phyloP scores from a whole-genome alignment of 352 stramenopile genomes.

The Globisporangium recalcitrans region DNA sequence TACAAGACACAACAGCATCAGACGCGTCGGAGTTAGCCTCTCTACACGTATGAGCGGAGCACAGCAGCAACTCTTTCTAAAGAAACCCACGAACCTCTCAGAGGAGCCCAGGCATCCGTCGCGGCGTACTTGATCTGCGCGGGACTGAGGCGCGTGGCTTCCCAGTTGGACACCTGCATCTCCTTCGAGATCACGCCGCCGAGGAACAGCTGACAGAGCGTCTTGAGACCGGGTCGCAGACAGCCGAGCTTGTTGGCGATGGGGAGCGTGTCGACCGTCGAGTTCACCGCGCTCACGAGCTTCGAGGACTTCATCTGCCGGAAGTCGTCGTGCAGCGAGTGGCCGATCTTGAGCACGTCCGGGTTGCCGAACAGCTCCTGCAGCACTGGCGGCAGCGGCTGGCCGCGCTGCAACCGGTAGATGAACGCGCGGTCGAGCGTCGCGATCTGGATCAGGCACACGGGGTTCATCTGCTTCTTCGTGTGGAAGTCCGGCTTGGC shows the following conservation, averaged over 20 bases:
- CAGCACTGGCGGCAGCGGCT: slow-evolving; percentile 50
- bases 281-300: slow-evolving; percentile 54
- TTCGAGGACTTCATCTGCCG: slow-evolving; percentile 48
- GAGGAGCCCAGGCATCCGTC: slow-evolving; percentile 71
- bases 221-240: slow-evolving; percentile 64
- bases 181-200: slow-evolving; percentile 65
- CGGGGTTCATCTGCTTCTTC: slow-evolving; percentile 50
- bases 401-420: slow-evolving; percentile 54
- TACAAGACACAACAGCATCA: slow-evolving; percentile 17
- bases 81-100: slow-evolving; percentile 42
- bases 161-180: slow-evolving; percentile 87
- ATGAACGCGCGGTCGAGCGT: slow-evolving; percentile 71
- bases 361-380: slow-evolving; percentile 52
- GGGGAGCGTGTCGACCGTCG: slow-evolving; percentile 76
- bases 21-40: neutral
- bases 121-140: slow-evolving; percentile 78
- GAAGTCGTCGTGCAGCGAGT: slow-evolving; percentile 76
- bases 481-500: slow-evolving; percentile 63
- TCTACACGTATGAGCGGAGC: neutral
- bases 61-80: neutral
- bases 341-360: slow-evolving; percentile 66
- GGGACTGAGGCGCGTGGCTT: slow-evolving; percentile 49
- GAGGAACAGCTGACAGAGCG: slow-evolving; percentile 72
- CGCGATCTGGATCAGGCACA: slow-evolving; percentile 75
- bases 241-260: slow-evolving; percentile 77